phyloP scores from a whole-genome alignment of 2,329 filamentous ascomycete species.

The Beauveria varroae region DNA sequence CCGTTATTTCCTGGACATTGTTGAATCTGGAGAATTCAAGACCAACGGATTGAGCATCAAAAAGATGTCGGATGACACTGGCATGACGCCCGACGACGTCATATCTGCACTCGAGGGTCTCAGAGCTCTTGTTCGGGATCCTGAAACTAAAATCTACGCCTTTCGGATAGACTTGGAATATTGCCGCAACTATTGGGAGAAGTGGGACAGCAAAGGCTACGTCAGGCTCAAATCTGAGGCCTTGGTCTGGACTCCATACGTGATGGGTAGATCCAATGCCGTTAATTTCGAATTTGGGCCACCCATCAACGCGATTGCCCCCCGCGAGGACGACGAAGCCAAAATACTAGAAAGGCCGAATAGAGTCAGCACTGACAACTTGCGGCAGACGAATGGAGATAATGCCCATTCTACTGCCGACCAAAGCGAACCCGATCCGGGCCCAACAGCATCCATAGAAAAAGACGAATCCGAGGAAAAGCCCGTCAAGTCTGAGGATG shows the following conservation, averaged over 20 bases:
- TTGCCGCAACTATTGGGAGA: slow-evolving; percentile 78
- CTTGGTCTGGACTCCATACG: slow-evolving; percentile 91
- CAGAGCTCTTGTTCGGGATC: slow-evolving; percentile 82
- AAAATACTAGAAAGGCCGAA: slow-evolving; percentile 27
- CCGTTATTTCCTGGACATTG: slow-evolving; percentile 61
- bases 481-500: slow-evolving; percentile 19
- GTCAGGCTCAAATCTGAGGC: slow-evolving; percentile 73
- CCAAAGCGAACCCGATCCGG: not conserved
- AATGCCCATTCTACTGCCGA: not conserved
- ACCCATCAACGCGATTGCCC: slow-evolving; percentile 77
- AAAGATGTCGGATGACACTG: slow-evolving; percentile 77
- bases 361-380: slow-evolving; percentile 14
- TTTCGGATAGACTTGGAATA: slow-evolving; percentile 80
- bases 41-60: slow-evolving; percentile 51
- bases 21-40: slow-evolving; percentile 22
- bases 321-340: slow-evolving; percentile 65
- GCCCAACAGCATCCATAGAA: slow-evolving; percentile 16
- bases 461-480: slow-evolving; percentile 25
- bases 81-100: slow-evolving; percentile 93
- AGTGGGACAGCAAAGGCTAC: slow-evolving; percentile 84
- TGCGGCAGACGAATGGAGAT: slow-evolving; percentile 19
- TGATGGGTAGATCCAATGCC: slow-evolving; percentile 83
- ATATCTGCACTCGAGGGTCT: slow-evolving; percentile 88
- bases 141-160: slow-evolving; percentile 80
- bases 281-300: slow-evolving; percentile 78